Conservation (phyloP, 495 filamentous ascomycete genomes). For the Bryoglossum gracile region DNA sequence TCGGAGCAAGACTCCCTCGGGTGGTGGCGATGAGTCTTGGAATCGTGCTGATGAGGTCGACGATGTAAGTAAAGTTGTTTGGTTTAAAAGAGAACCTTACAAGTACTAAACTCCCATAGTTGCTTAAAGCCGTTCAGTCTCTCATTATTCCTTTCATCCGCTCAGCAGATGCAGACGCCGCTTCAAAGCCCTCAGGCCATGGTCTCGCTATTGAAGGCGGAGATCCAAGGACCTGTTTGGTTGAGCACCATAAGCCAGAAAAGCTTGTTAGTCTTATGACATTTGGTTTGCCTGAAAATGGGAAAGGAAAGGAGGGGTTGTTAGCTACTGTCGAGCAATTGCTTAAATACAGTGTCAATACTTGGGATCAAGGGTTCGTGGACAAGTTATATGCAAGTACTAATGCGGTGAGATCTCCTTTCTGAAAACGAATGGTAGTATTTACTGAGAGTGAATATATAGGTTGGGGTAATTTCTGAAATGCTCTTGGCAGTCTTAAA, state of each 20-base stretch:
- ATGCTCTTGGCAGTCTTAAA: conserved; percentile 76
- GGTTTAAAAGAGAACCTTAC: conserved; percentile 1
- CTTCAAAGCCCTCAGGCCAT: conserved; percentile 43
- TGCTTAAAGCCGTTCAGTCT: conserved; percentile 63
- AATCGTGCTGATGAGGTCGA: conserved; percentile 46
- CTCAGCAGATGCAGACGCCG: conserved; percentile 59
- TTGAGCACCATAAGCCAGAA: conserved; percentile 63
- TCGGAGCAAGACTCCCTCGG: no score
- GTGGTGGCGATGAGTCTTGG: conserved; percentile 17
- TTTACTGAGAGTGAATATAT: no score
- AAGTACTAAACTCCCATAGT: conserved; percentile 35
- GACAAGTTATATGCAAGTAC: conserved; percentile 87
- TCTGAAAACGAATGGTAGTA: neutral
- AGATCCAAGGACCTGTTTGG: conserved; percentile 50
- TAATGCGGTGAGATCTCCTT: conserved; percentile 52
- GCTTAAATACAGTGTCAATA: conserved; percentile 82
- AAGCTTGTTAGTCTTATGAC: conserved; percentile 59
- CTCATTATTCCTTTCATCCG: conserved; percentile 74
- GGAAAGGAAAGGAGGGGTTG: conserved; percentile 64
- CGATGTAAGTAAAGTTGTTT: conserved; percentile 49
- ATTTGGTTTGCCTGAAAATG: conserved; percentile 56
- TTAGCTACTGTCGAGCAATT: conserved; percentile 57
- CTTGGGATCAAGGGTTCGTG: conserved; percentile 92
- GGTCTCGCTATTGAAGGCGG: conserved; percentile 39
- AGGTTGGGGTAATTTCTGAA: conserved; percentile 74